Conservation (phyloP, 805 yeast species). For the Osmozyma mogii region DNA sequence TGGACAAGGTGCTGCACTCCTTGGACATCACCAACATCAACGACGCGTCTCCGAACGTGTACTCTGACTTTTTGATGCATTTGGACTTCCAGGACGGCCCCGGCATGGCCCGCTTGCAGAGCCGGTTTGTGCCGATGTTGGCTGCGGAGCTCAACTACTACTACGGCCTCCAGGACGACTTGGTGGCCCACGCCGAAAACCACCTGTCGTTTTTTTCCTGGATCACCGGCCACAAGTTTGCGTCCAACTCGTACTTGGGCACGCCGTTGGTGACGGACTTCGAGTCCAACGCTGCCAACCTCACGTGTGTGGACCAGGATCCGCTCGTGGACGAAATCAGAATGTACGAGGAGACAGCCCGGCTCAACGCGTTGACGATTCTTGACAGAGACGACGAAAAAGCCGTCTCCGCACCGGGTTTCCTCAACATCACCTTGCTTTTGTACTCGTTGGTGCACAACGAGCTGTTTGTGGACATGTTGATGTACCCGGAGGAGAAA, state of each 20-base stretch:
- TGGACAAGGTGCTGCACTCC: conserved; percentile 13
- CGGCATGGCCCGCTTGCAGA: conserved; percentile 2
- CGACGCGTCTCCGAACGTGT: conserved; percentile 16
- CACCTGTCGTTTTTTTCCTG: conserved; percentile 12
- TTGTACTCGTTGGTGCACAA: not conserved
- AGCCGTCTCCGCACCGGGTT: too few species aligned
- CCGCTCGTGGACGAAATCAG: conserved; percentile 14
- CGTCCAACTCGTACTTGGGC: conserved; percentile 8
- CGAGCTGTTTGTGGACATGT: not conserved
- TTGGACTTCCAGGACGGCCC: conserved; percentile 9
- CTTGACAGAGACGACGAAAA: too few species aligned
- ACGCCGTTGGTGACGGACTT: conserved; percentile 11
- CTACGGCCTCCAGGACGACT: conserved; percentile 12
- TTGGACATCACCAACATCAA: conserved; percentile 21
- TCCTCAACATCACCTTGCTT: not conserved
- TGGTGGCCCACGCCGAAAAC: conserved; percentile 5
- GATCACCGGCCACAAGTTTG: conserved; percentile 11
- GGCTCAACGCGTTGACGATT: too few species aligned
- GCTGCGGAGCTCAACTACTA: conserved; percentile 17
- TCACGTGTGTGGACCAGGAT: conserved; percentile 9
- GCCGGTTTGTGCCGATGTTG: conserved; percentile 17
- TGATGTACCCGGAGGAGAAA: not conserved
- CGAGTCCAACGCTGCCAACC: conserved; percentile 10
- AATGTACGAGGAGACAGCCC: conserved; percentile 10
- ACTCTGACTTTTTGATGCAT: conserved; percentile 10